Evolutionary conservation across 768 basidiomycete species (phyloP).

Genomic region (Tricholoma terreum): DNA sequence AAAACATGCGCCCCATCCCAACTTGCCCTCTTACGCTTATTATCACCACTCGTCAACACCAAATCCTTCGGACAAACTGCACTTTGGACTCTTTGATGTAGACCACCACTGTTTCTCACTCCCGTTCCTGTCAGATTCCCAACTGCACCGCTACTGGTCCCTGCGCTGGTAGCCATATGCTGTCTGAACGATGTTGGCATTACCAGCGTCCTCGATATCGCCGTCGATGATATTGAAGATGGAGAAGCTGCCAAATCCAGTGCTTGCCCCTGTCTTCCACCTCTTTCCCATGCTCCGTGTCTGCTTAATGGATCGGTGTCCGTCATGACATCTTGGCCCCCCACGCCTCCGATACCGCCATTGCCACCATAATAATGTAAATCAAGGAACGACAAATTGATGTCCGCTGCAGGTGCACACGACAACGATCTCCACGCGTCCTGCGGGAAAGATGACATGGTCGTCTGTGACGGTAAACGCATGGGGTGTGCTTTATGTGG

Average conservation of each 20-base stretch:
- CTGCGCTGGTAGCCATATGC: slow-evolving; percentile 7
- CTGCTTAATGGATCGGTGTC: slow-evolving; percentile 9
- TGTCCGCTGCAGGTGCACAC: slow-evolving; percentile 12
- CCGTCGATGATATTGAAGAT: slow-evolving; percentile 21
- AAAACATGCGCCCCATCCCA: slow-evolving; percentile 37
- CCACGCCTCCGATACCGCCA: not conserved
- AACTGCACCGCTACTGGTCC: slow-evolving; percentile 1
- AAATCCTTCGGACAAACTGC: slow-evolving; percentile 42
- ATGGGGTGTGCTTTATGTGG: not conserved
- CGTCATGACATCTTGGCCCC: slow-evolving; percentile 4
- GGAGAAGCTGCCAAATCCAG: slow-evolving; percentile 35
- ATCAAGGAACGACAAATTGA: slow-evolving; percentile 68
- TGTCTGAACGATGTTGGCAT: slow-evolving; percentile 16
- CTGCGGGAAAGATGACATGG: slow-evolving; percentile 9
- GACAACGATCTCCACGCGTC: slow-evolving; percentile 27
- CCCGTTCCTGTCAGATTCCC: not conserved
- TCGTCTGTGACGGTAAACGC: slow-evolving; percentile 10
- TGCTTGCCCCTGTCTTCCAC: slow-evolving; percentile 27
- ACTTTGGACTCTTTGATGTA: slow-evolving; percentile 45
- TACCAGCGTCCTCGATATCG: slow-evolving; percentile 15
- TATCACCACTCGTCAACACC: slow-evolving; percentile 24
- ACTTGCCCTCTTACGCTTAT: slow-evolving; percentile 43
- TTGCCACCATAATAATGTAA: slow-evolving; percentile 57
- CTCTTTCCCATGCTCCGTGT: not conserved
- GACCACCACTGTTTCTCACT: slow-evolving; percentile 9